A percentile compares a stretch with the other conserved stretches of the same genome.
phyloP scores from a whole-genome alignment of 2,329 filamentous ascomycete species.

The Phyllosticta citribraziliensis region DNA sequence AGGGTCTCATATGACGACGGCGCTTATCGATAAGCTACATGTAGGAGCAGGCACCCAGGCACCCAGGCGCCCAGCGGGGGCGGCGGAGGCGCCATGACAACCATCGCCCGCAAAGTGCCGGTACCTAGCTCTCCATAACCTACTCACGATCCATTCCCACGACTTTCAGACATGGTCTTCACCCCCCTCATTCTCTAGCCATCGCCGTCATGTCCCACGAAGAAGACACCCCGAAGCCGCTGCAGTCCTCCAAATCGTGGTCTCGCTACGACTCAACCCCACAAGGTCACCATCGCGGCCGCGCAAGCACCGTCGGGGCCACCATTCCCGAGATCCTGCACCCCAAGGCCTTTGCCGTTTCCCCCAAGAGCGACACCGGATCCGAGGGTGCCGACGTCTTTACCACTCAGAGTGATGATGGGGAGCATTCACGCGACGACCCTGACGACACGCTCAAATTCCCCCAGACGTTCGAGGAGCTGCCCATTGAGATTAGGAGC shows the following conservation, averaged over 20 bases:
- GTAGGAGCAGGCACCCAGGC: no score
- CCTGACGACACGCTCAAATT: slow-evolving; percentile 21
- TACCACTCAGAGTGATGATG: slow-evolving; percentile 26
- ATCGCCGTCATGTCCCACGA: slow-evolving; percentile 14
- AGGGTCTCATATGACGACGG: neutral
- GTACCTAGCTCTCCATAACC: no score
- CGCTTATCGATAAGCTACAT: neutral
- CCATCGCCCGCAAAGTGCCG: no score
- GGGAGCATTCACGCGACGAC: slow-evolving; percentile 16
- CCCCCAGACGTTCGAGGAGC: slow-evolving; percentile 69
- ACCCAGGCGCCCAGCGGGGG: neutral
- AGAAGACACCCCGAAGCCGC: slow-evolving; percentile 24
- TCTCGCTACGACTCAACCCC: slow-evolving; percentile 35
- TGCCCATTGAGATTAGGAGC: slow-evolving; percentile 88
- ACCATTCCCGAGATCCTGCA: slow-evolving; percentile 34
- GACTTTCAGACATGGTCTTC: slow-evolving; percentile 1
- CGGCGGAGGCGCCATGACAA: neutral
- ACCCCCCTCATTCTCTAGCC: neutral
- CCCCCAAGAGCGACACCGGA: slow-evolving; percentile 25
- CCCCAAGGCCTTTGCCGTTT: slow-evolving; percentile 28
- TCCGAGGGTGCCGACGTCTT: slow-evolving; percentile 31
- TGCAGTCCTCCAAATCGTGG: slow-evolving; percentile 39
- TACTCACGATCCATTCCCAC: neutral
- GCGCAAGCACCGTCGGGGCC: slow-evolving; percentile 37
- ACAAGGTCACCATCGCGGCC: slow-evolving; percentile 27